phyloP scores from a whole-genome alignment of 306 rosid genomes.

The Lablab purpureus region DNA sequence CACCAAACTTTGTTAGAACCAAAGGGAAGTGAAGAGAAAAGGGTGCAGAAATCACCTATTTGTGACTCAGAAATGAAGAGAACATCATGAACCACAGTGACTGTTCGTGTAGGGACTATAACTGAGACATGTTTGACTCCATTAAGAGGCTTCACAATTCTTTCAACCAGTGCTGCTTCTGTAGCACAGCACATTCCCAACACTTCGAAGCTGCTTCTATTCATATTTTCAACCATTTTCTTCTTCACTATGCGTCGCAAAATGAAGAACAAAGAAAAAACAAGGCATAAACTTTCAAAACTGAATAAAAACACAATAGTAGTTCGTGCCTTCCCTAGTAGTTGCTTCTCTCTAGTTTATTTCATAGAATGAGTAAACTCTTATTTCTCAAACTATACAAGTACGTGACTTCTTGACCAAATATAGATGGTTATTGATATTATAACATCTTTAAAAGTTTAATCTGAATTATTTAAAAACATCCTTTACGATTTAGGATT shows the following conservation, averaged over 20 bases:
- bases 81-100: slow-evolving; percentile 73
- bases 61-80: slow-evolving; percentile 73
- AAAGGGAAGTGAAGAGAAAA: not conserved
- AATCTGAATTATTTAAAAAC: no score
- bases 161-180: slow-evolving; percentile 74
- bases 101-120: slow-evolving; percentile 70
- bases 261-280: slow-evolving; percentile 1
- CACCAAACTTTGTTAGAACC: not conserved
- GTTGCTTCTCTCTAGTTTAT: no score
- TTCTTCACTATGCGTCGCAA: not conserved
- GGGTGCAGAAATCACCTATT: slow-evolving; percentile 58
- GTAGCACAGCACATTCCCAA: slow-evolving; percentile 88
- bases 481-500: no score
- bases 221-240: slow-evolving; percentile 49
- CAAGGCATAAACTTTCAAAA: not conserved
- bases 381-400: no score
- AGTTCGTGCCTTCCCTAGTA: no score
- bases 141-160: slow-evolving; percentile 68
- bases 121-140: slow-evolving; percentile 73
- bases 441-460: no score
- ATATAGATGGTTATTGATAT: no score
- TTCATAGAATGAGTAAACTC: no score
- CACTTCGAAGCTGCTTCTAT: slow-evolving; percentile 83
- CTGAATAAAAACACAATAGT: not conserved
- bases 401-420: no score